Conservation (phyloP, 2,329 filamentous ascomycete genomes). For the Colletotrichum lentis region DNA sequence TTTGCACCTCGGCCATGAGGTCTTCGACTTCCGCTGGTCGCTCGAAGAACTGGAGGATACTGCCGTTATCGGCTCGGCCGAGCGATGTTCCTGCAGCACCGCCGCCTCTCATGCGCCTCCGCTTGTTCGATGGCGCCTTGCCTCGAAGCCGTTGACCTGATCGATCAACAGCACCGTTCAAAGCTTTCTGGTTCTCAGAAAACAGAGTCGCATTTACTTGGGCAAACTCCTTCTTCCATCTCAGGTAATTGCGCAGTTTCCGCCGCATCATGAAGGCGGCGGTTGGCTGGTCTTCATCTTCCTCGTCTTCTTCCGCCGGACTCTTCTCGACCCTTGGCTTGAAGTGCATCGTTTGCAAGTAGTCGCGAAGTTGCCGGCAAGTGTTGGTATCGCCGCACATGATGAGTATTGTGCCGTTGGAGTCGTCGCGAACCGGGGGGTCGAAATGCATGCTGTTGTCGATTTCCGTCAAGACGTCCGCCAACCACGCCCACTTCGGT, state of each 20-base stretch:
- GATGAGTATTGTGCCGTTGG: conserved; percentile 89
- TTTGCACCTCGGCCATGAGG: conserved; percentile 82
- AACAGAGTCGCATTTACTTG: conserved; percentile 83
- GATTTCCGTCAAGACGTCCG: conserved; percentile 93
- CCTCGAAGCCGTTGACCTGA: conserved; percentile 61
- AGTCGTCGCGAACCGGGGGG: conserved; percentile 77
- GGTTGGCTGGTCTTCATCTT: conserved; percentile 69
- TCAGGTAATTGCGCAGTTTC: conserved; percentile 84
- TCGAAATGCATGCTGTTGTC: conserved; percentile 90
- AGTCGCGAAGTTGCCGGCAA: conserved; percentile 88
- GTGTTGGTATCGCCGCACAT: conserved; percentile 93
- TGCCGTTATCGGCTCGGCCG: conserved; percentile 75
- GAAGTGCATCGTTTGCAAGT: conserved; percentile 88
- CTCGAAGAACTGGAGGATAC: conserved; percentile 80
- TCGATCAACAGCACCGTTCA: conserved; percentile 71
- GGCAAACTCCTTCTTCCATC: conserved; percentile 90
- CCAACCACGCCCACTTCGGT: conserved; percentile 89
- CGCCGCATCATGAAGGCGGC: conserved; percentile 89
- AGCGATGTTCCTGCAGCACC: conserved; percentile 66
- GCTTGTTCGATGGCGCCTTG: conserved; percentile 81
- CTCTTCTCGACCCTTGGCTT: conserved; percentile 60
- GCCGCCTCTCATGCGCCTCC: conserved; percentile 83
- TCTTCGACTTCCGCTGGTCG: conserved; percentile 82
- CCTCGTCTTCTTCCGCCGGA: conserved; percentile 51
- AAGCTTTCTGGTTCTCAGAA: conserved; percentile 78